These are phyloP conservation scores for Pestalotiopsis sp. DNA, from an alignment of 2,329 filamentous ascomycete genomes.

Conservation along the genomic window DNA sequence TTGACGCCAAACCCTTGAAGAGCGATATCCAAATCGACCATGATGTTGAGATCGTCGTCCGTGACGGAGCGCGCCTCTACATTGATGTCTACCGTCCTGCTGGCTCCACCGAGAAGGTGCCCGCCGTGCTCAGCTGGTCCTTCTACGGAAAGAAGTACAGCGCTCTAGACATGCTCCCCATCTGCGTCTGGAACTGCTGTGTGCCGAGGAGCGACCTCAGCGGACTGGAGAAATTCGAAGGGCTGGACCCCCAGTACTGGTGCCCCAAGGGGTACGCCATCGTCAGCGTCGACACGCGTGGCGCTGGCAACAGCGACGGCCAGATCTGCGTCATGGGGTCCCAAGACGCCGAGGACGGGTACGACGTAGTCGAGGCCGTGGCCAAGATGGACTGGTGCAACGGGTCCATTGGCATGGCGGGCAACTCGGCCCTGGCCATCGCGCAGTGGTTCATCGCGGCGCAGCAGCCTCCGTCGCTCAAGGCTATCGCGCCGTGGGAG, in stretches of 20 bases:
- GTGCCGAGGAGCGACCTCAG: constrained; percentile 21
- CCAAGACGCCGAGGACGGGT: constrained; percentile 47
- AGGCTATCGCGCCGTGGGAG: constrained; percentile 48
- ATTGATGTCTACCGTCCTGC: constrained; percentile 47
- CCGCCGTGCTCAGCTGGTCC: constrained; percentile 46
- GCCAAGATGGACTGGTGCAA: constrained; percentile 46
- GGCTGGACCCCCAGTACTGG: constrained; percentile 28
- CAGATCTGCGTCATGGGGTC: constrained; percentile 35
- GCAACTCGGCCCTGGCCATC: constrained; percentile 45
- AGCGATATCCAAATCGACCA: constrained; percentile 45
- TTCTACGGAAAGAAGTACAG: constrained; percentile 51
- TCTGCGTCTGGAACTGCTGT: constrained; percentile 23
- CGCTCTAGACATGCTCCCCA: constrained; percentile 39
- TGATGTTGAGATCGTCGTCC: constrained; percentile 43
- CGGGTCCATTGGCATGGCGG: constrained; percentile 43
- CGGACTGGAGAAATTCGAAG: constrained; percentile 28
- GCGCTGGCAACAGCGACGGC: constrained; percentile 28
- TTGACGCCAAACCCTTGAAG: constrained; percentile 34
- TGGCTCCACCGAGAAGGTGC: constrained; percentile 36
- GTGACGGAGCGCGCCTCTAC: constrained; percentile 45
- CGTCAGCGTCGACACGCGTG: constrained; percentile 36
- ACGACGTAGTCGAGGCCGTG: constrained; percentile 45
- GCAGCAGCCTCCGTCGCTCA: constrained; percentile 41
- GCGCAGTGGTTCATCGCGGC: constrained; percentile 45
- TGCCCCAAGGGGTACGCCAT: constrained; percentile 35